A percentile compares a stretch with the other conserved stretches of the same genome.
Evolutionary conservation across 176 grass and related monocot genomes (phyloP).

Genomic region (Hordeum marinum): DNA sequence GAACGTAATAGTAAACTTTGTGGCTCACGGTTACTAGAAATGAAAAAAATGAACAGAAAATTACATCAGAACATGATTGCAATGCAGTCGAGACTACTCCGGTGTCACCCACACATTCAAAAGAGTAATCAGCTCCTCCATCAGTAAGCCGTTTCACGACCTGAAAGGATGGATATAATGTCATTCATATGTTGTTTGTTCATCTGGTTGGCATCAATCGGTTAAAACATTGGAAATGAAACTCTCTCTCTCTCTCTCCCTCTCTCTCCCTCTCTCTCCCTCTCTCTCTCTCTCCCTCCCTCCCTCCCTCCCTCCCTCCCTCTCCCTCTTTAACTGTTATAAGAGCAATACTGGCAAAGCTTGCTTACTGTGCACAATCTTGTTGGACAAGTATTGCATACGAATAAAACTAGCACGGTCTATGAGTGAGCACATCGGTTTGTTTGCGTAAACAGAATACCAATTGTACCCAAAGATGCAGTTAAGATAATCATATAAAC

Average conservation of each 20-base stretch:
- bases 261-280: no score
- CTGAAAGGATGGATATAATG: slow-evolving; percentile 38
- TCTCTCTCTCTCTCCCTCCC: no score
- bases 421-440: not conserved
- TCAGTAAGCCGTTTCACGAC: slow-evolving; percentile 71
- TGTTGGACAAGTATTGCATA: not conserved
- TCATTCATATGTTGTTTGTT: not conserved
- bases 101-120: slow-evolving; percentile 92
- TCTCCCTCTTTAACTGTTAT: no score
- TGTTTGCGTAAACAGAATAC: not conserved
- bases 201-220: not conserved
- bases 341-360: not conserved
- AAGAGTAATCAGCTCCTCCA: slow-evolving; percentile 92
- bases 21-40: not conserved
- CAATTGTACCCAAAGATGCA: not conserved
- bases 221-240: not conserved
- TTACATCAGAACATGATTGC: slow-evolving; percentile 93
- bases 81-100: slow-evolving; percentile 72
- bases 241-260: no score
- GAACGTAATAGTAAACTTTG: slow-evolving; percentile 21
- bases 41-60: slow-evolving; percentile 3
- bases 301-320: no score
- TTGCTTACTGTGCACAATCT: not conserved
- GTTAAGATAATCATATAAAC: not conserved
- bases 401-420: not conserved